Percentiles rank a stretch among this genome's conserved stretches.
phyloP scores from a whole-genome alignment of 371 early-diverging fungal species.

The Parasitella parasitica region DNA sequence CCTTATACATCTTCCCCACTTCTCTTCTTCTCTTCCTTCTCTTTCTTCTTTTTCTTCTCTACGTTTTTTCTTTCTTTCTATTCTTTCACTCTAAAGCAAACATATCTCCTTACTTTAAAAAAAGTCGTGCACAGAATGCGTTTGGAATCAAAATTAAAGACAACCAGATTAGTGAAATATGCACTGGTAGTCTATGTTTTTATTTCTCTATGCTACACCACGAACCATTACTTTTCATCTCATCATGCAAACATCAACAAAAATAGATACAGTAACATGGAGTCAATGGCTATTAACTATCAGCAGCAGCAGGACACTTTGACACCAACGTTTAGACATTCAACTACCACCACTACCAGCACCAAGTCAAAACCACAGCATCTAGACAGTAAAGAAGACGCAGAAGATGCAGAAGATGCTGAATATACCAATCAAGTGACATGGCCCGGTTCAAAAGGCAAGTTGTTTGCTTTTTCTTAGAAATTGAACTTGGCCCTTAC shows the following conservation, averaged over 20 bases:
- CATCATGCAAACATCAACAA: constrained; percentile 11
- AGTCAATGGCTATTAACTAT: not conserved
- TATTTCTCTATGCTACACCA: constrained; percentile 20
- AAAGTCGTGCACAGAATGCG: constrained; percentile 11
- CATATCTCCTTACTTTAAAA: constrained; percentile 9
- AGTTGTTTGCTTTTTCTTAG: not conserved
- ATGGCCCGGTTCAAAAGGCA: constrained; percentile 24
- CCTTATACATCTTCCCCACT: too few species aligned
- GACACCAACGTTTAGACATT: not conserved
- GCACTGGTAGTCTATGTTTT: constrained; percentile 15
- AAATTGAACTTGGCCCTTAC: not conserved
- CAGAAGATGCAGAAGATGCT: constrained; percentile 1
- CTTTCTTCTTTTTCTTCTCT: not conserved
- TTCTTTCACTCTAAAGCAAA: not conserved
- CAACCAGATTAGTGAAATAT: constrained; percentile 24
- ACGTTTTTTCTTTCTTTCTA: not conserved
- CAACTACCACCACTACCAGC: not conserved
- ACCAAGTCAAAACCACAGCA: not conserved
- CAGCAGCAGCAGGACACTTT: not conserved
- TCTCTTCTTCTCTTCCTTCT: not conserved
- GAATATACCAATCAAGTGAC: constrained; percentile 10
- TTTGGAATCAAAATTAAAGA: constrained; percentile 24
- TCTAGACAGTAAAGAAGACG: not conserved
- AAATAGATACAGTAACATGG: constrained; percentile 2
- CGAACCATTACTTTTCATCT: constrained; percentile 23